Evolutionary conservation across 169 alveolate genomes (phyloP), one percentile per base, ranked within the genome.

Genomic region (Plasmodium relictum): DNA sequence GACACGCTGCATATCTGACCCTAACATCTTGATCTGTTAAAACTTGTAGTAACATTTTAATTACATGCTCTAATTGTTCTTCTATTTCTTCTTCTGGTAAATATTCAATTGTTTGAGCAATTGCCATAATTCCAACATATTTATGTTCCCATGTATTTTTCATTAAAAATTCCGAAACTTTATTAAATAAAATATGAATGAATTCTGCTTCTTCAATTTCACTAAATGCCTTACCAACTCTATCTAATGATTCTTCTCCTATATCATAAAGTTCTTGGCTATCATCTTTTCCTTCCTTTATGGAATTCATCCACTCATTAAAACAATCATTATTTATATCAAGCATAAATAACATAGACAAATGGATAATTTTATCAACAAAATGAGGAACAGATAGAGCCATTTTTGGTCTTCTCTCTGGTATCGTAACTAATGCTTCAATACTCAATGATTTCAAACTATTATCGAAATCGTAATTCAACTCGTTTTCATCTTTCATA

Each of bases 1-100:
- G 98, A 37, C 98, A 95, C 22, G 97, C 98, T 3, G 98, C 98
- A 87, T 93, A 97, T 16, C 98, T 92, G 20, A 97, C 98, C n/a
- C 98, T 93, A 59, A 88, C 96, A 85, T 95, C 97, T 50, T 72
- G 93, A 76, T 97, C 98, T 44, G 88, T 76, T 50, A 96, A 88
- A 54, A 94, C 93, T 74, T 94, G 97, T 14, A 95, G 31, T 73
- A 95, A 88, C 73, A 94, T 95, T 18, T 94, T 93, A 72, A 95
- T 88, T 62, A 95, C 95, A 61, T 94, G 93, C 24, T 95, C 94
- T 73, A 95, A 87, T 69, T 94, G 92, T 37, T 95, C 97, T 88
- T 94, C 96, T 18, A 93, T 95, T 66, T 95, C 97, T 12, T 95
- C 97, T 63, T 95, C 97, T 45, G 95, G 94, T 62, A 95, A 94